Evolutionary conservation across 2,329 filamentous ascomycete genomes (phyloP), one percentile per base, ranked within the genome.

Genomic region (Sphaerulina vaccinii): DNA sequence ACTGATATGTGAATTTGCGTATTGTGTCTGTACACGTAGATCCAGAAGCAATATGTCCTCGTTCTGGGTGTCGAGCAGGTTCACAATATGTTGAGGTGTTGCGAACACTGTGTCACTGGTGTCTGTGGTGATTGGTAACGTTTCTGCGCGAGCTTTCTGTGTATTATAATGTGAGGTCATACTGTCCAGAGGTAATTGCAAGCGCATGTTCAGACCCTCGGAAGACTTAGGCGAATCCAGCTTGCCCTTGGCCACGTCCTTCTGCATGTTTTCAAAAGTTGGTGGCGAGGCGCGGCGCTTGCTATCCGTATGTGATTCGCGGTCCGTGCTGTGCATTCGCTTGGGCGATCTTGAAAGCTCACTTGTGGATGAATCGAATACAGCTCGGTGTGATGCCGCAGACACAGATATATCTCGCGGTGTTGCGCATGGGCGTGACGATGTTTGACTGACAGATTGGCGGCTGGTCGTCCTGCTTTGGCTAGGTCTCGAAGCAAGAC

Each of bases 1-100:
- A 43, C 78, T 74, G 49, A 97, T 87, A 23, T 88, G 83, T 18
- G 87, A 85, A 39, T 82, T 78, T 1, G 84, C 80, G 65, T 87
- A 96, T 59, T 92, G 89, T 16, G 90, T 90, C 22, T 86, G 88
- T 0, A 95, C 90, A 33, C 93, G 83, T 18, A 97, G 80, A 68
- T 99, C 93, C 3, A 99, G 74, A 1, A 97, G 68, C 24, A 99
- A 73, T 0, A 88, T 71, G 40, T 79, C 70, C 35, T 79, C 73
- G 52, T 8, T 70, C 66, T 27, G 51, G 2, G 75, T 74, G 37
- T 74, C 69, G 5, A 80, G 62, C 3, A 80, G 68, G 53, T 75
- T 77, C 51, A 76, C 65, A 11, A 79, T 63, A 56, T 76, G 72
- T 57, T 79, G 73, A 4, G 76, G 70, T 3, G 76, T 75, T 8